Base-by-base conservation (phyloP, 1,139 yeast species). In the Chernovozyma aurita region DNA sequence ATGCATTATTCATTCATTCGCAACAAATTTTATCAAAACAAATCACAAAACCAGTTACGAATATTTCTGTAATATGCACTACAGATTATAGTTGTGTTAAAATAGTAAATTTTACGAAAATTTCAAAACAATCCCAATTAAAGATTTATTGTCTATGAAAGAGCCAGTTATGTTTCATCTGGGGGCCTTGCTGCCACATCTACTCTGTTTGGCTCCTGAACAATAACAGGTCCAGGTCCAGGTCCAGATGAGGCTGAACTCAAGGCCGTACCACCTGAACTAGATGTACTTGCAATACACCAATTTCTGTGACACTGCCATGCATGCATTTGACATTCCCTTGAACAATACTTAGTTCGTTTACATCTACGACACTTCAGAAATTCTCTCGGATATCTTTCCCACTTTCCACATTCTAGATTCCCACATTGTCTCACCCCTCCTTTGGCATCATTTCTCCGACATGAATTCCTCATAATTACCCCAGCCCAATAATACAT, bases 401-500 rank as follows among this genome's bases (percentile, higher is more conserved):
- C 98, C 98, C 98, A 92, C 53, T 74, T 81, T n/a, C 97, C 97
- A 62, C 98, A 92, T 28, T 78, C 84, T 49, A 88, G 81, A 57
- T 82, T 83, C 1, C 97, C 97, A 61, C 98, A 92, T 61, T 92
- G 98, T 35, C 97, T 74, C 25, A 92, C 85, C 3, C 97, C 97
- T 20, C 95, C 95, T 39, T 80, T 70, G 31, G 71, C 59, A 54
- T 90, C 97, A 57, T 90, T 94, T 53, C 92, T 80, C 40, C 97
- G 75, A 57, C 96, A 90, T 1, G 96, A 86, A 57, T 92, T 92
- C 42, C 97, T 73, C 92, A 92, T 92, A 33, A 90, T 87, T 13
- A 90, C 95, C 3, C 96, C 95, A 3, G 97, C 87, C 98, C 98
- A 92, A 61, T 90, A 88, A 49, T 85, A 84, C 70, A 88, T 79